Evolutionary conservation across 1,284 basidiomycete genomes (phyloP), one percentile per base, ranked within the genome.

Genomic region (Mycosarcoma mackinlayi): DNA sequence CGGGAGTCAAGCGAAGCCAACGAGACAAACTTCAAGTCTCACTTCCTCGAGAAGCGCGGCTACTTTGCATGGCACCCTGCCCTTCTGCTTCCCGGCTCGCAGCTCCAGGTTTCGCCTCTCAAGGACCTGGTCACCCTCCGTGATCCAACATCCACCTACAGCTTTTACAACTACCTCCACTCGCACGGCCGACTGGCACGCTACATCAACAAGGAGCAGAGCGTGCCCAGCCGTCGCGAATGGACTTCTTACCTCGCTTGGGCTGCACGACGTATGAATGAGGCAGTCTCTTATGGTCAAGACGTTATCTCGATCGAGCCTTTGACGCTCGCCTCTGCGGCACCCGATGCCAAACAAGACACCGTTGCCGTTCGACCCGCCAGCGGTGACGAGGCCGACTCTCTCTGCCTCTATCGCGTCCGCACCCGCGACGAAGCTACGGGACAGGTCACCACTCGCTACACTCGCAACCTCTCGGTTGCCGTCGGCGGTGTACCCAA

Each of bases 191-290:
- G 80, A 14, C 75, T 82, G 13, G 71, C 73, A 28, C 63, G 64
- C 49, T 82, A 75, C 70, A 81, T 82, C 74, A 82, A 82, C 69
- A 73, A 75, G 49, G 77, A 79, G 42, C 75, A 80, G 21, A 66
- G 61, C 27, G 71, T 80, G 9, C 80, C 80, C 23, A 76, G 72
- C 50, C 73, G 80, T 34, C 64, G 80, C 14, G 80, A 82, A 47
- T 82, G 80, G 80, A 80, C 76, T 39, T 77, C 79, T 11, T 82
- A 82, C 57, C 70, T 82, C 34, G 70, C 77, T 3, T 82, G 80
- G 79, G 76, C 76, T 27, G 79, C 80, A 5, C 56, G 53, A 23
- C 64, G 78, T 24, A 79, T 82, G 80, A 52, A 58, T 28, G 57
- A 76, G 14, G 65, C 55, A 18, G 76, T 76, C 10, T 65, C 59